These are phyloP conservation scores for Climacium dendroides DNA, from an alignment of 225 moss, liverwort and hornwort species.

Conservation along the genomic window DNA sequence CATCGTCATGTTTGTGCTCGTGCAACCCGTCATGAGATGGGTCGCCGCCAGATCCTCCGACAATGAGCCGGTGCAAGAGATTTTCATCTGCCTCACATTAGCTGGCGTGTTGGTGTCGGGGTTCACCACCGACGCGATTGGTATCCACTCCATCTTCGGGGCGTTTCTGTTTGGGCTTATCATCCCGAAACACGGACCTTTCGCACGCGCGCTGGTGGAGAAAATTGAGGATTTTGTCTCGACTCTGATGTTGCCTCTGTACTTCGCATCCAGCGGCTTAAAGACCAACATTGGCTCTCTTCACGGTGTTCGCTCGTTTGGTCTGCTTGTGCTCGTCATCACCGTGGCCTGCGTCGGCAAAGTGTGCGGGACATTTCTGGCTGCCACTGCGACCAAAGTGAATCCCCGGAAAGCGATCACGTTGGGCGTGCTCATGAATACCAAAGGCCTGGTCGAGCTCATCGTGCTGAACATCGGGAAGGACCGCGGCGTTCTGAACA, in stretches of 20 bases:
- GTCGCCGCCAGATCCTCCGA: conserved; percentile 25
- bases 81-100: conserved; percentile 47
- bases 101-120: conserved; percentile 39
- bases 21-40: conserved; percentile 46
- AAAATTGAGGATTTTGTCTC: conserved; percentile 65
- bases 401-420: conserved; percentile 41
- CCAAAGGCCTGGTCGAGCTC: conserved; percentile 81
- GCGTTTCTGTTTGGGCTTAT: conserved; percentile 64
- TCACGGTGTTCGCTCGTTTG: conserved; percentile 24
- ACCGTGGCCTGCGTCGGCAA: conserved; percentile 54
- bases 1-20: conserved; percentile 39
- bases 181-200: conserved; percentile 61
- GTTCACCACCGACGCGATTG: conserved; percentile 62
- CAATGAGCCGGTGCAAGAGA: conserved; percentile 51
- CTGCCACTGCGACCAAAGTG: conserved; percentile 25
- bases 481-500: conserved; percentile 56
- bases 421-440: conserved; percentile 70
- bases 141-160: conserved; percentile 70
- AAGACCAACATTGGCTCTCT: conserved; percentile 54
- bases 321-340: conserved; percentile 64
- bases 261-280: conserved; percentile 68
- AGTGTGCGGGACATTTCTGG: conserved; percentile 27
- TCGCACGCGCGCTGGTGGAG: conserved; percentile 53
- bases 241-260: conserved; percentile 61
- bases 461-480: conserved; percentile 84